Conservation (phyloP, 345 rosid species). For the Gossypium rotundifolium region DNA sequence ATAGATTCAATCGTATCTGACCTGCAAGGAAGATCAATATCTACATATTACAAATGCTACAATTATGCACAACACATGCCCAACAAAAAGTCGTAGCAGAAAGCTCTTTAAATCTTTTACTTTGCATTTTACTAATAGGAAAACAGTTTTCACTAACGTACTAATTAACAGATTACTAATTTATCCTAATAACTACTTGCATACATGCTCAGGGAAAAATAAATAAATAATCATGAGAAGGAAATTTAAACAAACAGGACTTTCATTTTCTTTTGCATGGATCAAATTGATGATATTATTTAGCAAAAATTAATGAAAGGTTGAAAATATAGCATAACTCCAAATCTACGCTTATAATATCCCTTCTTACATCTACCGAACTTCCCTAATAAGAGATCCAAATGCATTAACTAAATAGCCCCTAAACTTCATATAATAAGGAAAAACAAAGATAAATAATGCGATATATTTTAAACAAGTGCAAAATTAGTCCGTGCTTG, state of each 20-base stretch:
- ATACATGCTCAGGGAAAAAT: background rate
- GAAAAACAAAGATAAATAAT: background rate
- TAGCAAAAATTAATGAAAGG: background rate
- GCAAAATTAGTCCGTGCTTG: background rate
- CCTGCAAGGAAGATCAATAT: constrained; percentile 50
- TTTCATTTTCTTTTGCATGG: background rate
- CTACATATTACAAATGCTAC: constrained; percentile 13
- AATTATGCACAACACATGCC: background rate
- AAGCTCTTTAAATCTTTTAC: background rate
- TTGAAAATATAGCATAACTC: background rate
- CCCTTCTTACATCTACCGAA: background rate
- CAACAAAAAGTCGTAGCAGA: background rate
- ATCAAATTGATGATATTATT: background rate
- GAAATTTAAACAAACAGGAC: background rate
- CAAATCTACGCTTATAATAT: background rate
- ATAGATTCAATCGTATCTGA: constrained; percentile 78
- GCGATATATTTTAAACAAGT: background rate
- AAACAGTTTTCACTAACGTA: background rate
- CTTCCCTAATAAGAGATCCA: background rate
- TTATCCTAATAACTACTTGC: constrained; percentile 3
- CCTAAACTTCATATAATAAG: background rate
- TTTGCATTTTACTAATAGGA: background rate
- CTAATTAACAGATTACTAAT: background rate
- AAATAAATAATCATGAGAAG: background rate
- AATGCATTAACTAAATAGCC: background rate